Conservation (phyloP, 1,139 yeast genomes). For the Groenewaldozyma auringiensis region DNA sequence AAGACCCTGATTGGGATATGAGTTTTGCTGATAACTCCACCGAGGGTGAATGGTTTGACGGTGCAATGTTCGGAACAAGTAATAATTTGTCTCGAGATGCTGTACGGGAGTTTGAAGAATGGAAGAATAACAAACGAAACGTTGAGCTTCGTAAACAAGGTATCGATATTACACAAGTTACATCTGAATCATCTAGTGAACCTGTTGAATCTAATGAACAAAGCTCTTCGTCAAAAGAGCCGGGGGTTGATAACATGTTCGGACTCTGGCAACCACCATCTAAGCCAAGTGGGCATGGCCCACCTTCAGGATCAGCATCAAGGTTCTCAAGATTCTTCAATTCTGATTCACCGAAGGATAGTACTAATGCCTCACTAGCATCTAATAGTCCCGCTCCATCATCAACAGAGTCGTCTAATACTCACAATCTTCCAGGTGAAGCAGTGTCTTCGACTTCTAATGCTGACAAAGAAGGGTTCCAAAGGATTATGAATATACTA, state of each 20-base stretch:
- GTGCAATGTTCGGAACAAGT: conserved; percentile 1
- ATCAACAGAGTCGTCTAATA: conserved; percentile 4
- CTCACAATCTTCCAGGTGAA: background rate
- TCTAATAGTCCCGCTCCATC: conserved; percentile 6
- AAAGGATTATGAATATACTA: conserved; percentile 30
- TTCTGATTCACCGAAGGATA: conserved; percentile 3
- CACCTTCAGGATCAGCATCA: conserved; percentile 10
- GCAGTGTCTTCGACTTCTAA: conserved; percentile 9
- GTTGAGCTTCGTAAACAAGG: conserved; percentile 22
- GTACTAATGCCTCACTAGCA: conserved; percentile 5
- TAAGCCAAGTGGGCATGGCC: background rate
- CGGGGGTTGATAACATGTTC: conserved; percentile 22
- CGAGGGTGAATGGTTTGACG: conserved; percentile 7
- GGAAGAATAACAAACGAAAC: conserved; percentile 27
- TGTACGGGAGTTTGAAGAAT: conserved; percentile 27
- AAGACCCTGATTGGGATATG: conserved; percentile 8
- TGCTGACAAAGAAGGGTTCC: conserved; percentile 29
- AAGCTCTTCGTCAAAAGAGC: background rate
- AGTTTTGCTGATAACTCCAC: background rate
- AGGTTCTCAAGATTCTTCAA: conserved; percentile 23
- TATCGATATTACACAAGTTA: conserved; percentile 5
- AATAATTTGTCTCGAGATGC: conserved; percentile 8
- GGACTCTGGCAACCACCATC: conserved; percentile 20
- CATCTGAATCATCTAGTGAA: background rate
- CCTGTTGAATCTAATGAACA: background rate